A percentile compares a stretch with the other conserved stretches of the same genome.
Conservation (phyloP, 495 filamentous ascomycete genomes). For the Talaromyces nanjingensis region DNA sequence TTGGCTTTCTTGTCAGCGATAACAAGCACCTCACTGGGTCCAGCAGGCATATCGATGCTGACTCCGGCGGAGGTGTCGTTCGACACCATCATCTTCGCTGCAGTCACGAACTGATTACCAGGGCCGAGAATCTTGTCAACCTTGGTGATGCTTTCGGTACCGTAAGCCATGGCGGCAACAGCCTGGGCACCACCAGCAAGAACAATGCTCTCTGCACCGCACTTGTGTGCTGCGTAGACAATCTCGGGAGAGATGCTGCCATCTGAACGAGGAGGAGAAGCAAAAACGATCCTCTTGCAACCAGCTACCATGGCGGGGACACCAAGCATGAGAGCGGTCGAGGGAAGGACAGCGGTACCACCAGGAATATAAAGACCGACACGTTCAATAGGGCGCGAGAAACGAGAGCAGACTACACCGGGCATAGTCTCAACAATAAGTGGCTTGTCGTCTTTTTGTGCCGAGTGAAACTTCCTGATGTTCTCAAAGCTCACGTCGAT, state of each 20-base stretch:
- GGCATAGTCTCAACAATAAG: conserved; percentile 94
- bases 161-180: conserved; percentile 67
- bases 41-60: conserved; percentile 97
- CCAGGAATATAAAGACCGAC: conserved; percentile 95
- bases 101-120: conserved; percentile 97
- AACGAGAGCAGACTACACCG: conserved; percentile 88
- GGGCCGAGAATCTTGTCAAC: conserved; percentile 98
- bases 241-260: conserved; percentile 93
- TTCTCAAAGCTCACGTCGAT: conserved; percentile 92
- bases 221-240: conserved; percentile 95
- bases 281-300: conserved; percentile 91
- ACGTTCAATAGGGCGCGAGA: conserved; percentile 84
- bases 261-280: conserved; percentile 83
- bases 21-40: conserved; percentile 92
- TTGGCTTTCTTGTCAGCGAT: conserved; percentile 87
- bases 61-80: conserved; percentile 95
- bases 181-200: conserved; percentile 94
- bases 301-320: conserved; percentile 96
- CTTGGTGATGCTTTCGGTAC: conserved; percentile 73
- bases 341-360: conserved; percentile 91
- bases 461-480: conserved; percentile 86
- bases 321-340: conserved; percentile 94
- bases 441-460: conserved; percentile 73
- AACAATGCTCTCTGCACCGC: conserved; percentile 91
- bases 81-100: conserved; percentile 93